Evolutionary conservation across 768 basidiomycete species (phyloP).

Genomic region (Mycena latifolia): DNA sequence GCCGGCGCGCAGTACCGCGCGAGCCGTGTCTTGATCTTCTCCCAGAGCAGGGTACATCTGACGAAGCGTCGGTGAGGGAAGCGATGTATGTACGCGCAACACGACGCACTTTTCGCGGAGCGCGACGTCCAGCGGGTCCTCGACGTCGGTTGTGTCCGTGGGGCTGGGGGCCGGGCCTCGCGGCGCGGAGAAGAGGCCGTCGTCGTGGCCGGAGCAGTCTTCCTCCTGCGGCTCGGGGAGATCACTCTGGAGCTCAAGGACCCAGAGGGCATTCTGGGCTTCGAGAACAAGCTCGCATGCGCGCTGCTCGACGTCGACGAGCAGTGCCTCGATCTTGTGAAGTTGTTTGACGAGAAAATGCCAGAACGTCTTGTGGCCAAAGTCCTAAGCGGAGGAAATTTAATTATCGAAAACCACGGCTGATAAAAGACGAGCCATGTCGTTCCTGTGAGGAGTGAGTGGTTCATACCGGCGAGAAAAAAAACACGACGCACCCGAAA

Average conservation of each 20-base stretch:
- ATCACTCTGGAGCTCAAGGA: conserved; percentile 43
- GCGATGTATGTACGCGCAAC: background rate
- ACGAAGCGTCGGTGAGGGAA: conserved; percentile 9
- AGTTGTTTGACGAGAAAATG: conserved; percentile 47
- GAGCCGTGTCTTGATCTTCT: conserved; percentile 48
- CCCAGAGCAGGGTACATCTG: conserved; percentile 45
- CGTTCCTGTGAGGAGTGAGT: conserved; percentile 42
- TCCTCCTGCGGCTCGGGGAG: conserved; percentile 19
- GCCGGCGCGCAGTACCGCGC: conserved; percentile 48
- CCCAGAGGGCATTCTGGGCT: conserved; percentile 51
- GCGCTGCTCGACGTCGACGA: conserved; percentile 46
- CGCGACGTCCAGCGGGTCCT: conserved; percentile 41
- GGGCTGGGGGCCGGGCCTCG: conserved; percentile 16
- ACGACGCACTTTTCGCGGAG: conserved; percentile 48
- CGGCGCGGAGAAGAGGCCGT: conserved; percentile 20
- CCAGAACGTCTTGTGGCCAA: conserved; percentile 54
- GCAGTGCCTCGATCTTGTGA: conserved; percentile 44
- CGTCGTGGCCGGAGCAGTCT: conserved; percentile 32
- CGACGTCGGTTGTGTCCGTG: conserved; percentile 39
- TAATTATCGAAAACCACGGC: conserved; percentile 22
- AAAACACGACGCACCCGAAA: conserved; percentile 49
- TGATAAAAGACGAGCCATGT: conserved; percentile 41
- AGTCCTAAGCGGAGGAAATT: conserved; percentile 46
- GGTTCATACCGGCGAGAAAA: background rate
- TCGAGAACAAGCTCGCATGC: conserved; percentile 51